Base-by-base conservation (phyloP, 768 basidiomycete species). In the Tephrocybe sp. region DNA sequence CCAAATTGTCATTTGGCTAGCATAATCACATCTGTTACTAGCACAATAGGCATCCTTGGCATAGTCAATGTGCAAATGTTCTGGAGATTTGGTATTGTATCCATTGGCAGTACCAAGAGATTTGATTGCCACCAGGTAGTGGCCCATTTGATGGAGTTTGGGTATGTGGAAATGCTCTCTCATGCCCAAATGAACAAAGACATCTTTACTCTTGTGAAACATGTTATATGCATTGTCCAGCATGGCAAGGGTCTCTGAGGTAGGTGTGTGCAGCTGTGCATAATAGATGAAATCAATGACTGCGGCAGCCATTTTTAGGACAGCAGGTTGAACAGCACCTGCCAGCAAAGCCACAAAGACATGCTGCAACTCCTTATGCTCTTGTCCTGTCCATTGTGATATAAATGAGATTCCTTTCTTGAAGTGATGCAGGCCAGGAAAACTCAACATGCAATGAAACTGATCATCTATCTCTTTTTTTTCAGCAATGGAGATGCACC, bases 321-420 rank as follows among this genome's bases (percentile, higher is more conserved):
- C 34, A 5, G 7, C 34, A 36, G 9, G 11, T 15, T 10, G 34
- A 8, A 36, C 34, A 7, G 34, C 9, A 5, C 66, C 67, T 2
- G 65, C 63, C 0, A 77, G n/a, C 1, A 68, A 26, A 0, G 63
- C 65, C 2, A 70, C 18, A 45, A 73, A 70, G 3, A 70, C 62
- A 28, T 64, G 64, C 48, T 70, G 61, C 65, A 75, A 71, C 0
- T 64, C 58, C 43, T 74, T 73, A 48, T 71, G 64, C 56, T 80
- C 74, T 0, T 58, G 66, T 1, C 76, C 77, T 0, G 75, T 76
- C 72, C 71, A 74, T 48, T 78, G 74, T 7, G 70, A 63, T 0
- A 73, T 57, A 0, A 54, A 26, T 0, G 69, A 73, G 17, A 80
- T 75, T 0, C 77, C 76, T 7, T 69, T 71, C 26, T 65, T 65